Percentiles rank a stretch among this genome's conserved stretches.
phyloP scores from a whole-genome alignment of 2,329 filamentous ascomycete genomes.

The Rutstroemia sp. region DNA sequence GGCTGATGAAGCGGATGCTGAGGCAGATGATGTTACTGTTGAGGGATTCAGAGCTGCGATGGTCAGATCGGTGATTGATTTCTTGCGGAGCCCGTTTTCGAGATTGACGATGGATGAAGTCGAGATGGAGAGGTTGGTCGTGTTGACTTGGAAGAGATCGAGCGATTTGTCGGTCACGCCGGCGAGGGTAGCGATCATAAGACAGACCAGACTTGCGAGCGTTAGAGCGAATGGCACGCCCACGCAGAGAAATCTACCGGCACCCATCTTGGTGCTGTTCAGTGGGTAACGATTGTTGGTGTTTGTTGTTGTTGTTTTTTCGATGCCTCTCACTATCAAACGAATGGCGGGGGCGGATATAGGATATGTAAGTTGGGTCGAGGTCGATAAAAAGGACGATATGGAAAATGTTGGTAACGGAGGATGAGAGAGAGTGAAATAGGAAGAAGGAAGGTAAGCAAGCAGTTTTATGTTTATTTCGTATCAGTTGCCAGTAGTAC shows the following conservation, averaged over 20 bases:
- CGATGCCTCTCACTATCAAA: background rate
- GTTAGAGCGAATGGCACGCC: slow-evolving; percentile 79
- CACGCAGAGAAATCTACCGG: slow-evolving; percentile 79
- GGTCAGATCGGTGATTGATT: slow-evolving; percentile 12
- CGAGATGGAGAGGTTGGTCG: slow-evolving; percentile 45
- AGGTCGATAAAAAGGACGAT: background rate
- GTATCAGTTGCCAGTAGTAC: background rate
- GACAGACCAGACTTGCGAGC: slow-evolving; percentile 65
- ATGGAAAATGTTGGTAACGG: background rate
- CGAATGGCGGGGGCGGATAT: background rate
- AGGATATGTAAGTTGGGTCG: no score
- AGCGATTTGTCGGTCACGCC: slow-evolving; percentile 50
- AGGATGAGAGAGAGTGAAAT: background rate
- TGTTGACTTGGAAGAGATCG: slow-evolving; percentile 54
- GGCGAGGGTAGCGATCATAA: slow-evolving; percentile 49
- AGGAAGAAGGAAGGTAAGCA: background rate
- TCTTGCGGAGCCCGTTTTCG: slow-evolving; percentile 9
- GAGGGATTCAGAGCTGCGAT: slow-evolving; percentile 26
- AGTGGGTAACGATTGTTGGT: background rate
- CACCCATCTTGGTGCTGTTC: slow-evolving; percentile 46
- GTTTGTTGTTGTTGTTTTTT: slow-evolving; percentile 12
- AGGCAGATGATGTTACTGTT: slow-evolving; percentile 29
- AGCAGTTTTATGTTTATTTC: background rate
- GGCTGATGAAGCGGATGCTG: slow-evolving; percentile 43
- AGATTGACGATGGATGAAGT: slow-evolving; percentile 20